phyloP scores from a whole-genome alignment of 495 filamentous ascomycete genomes.

The Echria macrotheca region DNA sequence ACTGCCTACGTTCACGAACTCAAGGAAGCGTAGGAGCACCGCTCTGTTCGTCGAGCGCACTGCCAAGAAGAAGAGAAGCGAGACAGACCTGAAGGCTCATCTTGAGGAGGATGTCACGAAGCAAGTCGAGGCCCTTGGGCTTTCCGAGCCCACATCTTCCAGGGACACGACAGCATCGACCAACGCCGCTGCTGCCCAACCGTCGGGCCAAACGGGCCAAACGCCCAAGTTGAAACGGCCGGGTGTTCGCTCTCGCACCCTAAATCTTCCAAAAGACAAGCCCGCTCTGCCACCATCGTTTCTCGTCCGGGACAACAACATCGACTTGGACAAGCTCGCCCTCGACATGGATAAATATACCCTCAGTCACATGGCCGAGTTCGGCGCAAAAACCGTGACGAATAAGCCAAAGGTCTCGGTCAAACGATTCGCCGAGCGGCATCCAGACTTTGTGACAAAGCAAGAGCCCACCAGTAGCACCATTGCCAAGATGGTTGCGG shows the following conservation, averaged over 20 bases:
- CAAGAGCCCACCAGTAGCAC: too few species aligned
- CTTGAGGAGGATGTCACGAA: too few species aligned
- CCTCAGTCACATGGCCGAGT: constrained; percentile 42
- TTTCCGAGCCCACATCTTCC: too few species aligned
- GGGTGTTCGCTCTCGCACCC: constrained; percentile 11
- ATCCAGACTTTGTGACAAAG: constrained; percentile 32
- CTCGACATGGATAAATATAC: constrained; percentile 46
- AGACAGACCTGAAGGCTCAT: neutral
- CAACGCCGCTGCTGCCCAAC: constrained; percentile 1
- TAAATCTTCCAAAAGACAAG: constrained; percentile 8
- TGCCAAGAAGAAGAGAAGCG: constrained; percentile 27
- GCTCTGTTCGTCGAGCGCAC: constrained; percentile 47
- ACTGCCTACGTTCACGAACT: constrained; percentile 14
- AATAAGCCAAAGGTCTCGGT: constrained; percentile 44
- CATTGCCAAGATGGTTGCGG: constrained; percentile 4
- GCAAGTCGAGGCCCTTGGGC: too few species aligned
- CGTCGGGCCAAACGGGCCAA: constrained; percentile 2
- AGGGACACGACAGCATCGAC: neutral
- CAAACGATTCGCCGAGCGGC: constrained; percentile 43
- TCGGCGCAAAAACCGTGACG: constrained; percentile 32
- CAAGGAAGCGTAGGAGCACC: constrained; percentile 34
- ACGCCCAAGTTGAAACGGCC: constrained; percentile 19
- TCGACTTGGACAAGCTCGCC: constrained; percentile 40
- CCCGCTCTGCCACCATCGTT: constrained; percentile 37
- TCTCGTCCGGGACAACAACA: constrained; percentile 33